These are phyloP conservation scores for Salix dunnii DNA, from an alignment of 345 rosid genomes.

Conservation along the genomic window DNA sequence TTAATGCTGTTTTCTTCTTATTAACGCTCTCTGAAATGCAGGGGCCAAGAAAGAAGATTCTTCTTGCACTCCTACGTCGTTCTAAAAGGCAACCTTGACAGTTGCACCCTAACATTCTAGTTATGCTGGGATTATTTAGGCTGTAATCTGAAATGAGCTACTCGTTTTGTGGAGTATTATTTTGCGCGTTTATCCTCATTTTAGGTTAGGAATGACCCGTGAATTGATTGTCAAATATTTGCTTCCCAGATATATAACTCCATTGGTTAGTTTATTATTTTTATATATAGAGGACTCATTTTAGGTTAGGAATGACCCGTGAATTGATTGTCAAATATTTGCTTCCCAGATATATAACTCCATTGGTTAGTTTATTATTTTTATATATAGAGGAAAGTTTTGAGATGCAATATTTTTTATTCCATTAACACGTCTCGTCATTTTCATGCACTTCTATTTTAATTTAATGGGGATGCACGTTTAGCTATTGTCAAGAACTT, in stretches of 20 bases:
- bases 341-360: conserved; percentile 1
- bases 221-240: conserved; percentile 9
- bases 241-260: background rate
- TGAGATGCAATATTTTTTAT: conserved; percentile 11
- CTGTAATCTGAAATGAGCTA: conserved; percentile 3
- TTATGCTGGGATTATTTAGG: background rate
- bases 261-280: background rate
- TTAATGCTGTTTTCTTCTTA: background rate
- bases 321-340: conserved; percentile 8
- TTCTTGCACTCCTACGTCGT: conserved; percentile 61
- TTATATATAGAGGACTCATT: background rate
- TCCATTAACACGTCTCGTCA: background rate
- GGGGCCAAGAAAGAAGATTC: conserved; percentile 97
- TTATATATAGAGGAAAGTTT: background rate
- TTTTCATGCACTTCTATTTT: background rate
- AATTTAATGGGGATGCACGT: background rate
- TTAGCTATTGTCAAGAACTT: no score
- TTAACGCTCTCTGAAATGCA: conserved; percentile 17
- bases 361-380: background rate
- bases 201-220: background rate
- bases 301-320: background rate
- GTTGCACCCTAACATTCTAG: background rate
- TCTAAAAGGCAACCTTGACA: conserved; percentile 41
- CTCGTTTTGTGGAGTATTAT: background rate
- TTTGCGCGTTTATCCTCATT: background rate